Conservation (phyloP, 2,329 filamentous ascomycete genomes). For the Graphilbum ipis-grandicollis region DNA sequence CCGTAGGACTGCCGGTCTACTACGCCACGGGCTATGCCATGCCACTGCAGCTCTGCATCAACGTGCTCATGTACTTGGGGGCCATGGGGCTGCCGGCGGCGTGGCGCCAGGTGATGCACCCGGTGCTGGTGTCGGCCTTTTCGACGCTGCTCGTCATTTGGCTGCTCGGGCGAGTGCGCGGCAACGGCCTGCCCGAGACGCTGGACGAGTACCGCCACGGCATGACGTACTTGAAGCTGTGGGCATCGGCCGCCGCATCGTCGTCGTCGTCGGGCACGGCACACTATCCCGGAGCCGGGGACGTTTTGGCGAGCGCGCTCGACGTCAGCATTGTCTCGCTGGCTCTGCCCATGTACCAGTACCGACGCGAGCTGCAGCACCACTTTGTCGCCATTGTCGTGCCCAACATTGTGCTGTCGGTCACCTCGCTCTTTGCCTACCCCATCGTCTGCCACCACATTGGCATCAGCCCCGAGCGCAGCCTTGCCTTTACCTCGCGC, state of each 20-base stretch:
- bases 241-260: constrained; percentile 12
- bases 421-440: constrained; percentile 38
- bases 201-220: constrained; percentile 33
- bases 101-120: constrained; percentile 37
- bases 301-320: constrained; percentile 34
- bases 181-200: constrained; percentile 21
- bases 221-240: constrained; percentile 33
- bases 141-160: constrained; percentile 34
- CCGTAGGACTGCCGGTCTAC: constrained; percentile 36
- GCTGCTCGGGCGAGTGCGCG: constrained; percentile 28
- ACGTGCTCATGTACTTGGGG: constrained; percentile 32
- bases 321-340: constrained; percentile 42
- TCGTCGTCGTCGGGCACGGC: constrained; percentile 5
- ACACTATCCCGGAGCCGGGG: constrained; percentile 33
- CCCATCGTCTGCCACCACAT: constrained; percentile 34
- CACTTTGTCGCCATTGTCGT: constrained; percentile 36
- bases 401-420: constrained; percentile 32
- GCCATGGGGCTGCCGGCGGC: constrained; percentile 28
- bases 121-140: constrained; percentile 37
- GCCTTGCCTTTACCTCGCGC: constrained; percentile 36
- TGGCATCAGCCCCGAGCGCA: constrained; percentile 33
- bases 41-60: constrained; percentile 28
- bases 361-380: constrained; percentile 33
- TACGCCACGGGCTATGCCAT: constrained; percentile 33
- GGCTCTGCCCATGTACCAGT: constrained; percentile 43